A percentile compares a stretch with the other conserved stretches of the same genome.
Conservation (phyloP, 495 filamentous ascomycete genomes). For the Penicillium riverlandense region DNA sequence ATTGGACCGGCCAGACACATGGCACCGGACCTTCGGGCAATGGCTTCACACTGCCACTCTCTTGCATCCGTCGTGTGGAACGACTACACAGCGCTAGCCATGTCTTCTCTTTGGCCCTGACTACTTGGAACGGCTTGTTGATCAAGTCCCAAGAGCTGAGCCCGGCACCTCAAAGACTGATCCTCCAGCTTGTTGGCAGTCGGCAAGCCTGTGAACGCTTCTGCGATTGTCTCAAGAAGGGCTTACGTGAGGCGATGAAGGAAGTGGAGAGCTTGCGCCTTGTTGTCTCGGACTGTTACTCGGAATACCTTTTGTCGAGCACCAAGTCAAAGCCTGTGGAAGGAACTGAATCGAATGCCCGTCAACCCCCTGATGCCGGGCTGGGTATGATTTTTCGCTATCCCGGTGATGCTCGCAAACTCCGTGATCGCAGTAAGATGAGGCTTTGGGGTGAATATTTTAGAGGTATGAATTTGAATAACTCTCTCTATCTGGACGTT, state of each 20-base stretch:
- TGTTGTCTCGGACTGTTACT: conserved; percentile 80
- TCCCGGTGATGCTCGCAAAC: conserved; percentile 91
- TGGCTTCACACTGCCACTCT: conserved; percentile 93
- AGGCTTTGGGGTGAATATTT: conserved; percentile 94
- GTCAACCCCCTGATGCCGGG: conserved; percentile 80
- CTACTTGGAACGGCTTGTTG: conserved; percentile 81
- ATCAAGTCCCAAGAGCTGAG: conserved; percentile 48
- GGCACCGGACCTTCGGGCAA: conserved; percentile 90
- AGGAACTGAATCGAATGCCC: conserved; percentile 32
- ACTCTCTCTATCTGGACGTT: neutral
- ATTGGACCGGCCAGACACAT: conserved; percentile 82
- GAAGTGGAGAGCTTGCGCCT: conserved; percentile 75
- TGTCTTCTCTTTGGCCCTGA: conserved; percentile 88
- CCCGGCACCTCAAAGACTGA: conserved; percentile 68
- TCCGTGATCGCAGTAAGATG: conserved; percentile 95
- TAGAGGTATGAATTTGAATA: conserved; percentile 41
- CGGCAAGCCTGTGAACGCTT: conserved; percentile 87
- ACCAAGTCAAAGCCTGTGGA: conserved; percentile 30
- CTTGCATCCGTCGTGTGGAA: conserved; percentile 84
- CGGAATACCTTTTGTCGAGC: conserved; percentile 74
- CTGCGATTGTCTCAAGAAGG: conserved; percentile 90
- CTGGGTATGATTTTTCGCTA: conserved; percentile 91
- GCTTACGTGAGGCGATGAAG: conserved; percentile 73
- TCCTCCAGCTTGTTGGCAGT: conserved; percentile 81
- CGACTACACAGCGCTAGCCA: conserved; percentile 83